A percentile compares a stretch with the other conserved stretches of the same genome.
These are phyloP conservation scores for Coniochaeta prunicola DNA, from an alignment of 2,329 filamentous ascomycete species.

Conservation along the genomic window DNA sequence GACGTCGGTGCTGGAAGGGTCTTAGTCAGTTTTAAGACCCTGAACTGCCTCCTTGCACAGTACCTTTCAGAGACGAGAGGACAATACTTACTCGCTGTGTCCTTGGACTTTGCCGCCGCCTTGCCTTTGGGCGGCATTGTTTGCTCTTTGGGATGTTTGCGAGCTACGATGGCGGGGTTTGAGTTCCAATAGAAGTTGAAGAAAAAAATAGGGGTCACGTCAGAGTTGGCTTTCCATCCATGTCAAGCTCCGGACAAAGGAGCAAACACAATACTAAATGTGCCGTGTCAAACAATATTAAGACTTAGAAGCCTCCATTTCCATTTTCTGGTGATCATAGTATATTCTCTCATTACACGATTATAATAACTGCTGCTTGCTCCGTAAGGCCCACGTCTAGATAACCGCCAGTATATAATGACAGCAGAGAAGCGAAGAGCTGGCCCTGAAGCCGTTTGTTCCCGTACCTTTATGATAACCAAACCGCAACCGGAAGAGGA, in stretches of 20 bases:
- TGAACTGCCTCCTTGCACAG: too few relatives aligned
- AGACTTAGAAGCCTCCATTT: not conserved
- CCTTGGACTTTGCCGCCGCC: slow-evolving; percentile 20
- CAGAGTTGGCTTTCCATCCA: not conserved
- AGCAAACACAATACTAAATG: not conserved
- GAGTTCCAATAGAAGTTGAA: not conserved
- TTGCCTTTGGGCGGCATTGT: slow-evolving; percentile 26
- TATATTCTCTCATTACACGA: not conserved
- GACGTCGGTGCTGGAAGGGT: not conserved
- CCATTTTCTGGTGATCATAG: not conserved
- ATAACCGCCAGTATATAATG: not conserved
- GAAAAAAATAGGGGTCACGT: not conserved
- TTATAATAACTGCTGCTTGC: not conserved
- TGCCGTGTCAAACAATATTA: not conserved
- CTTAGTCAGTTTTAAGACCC: too few relatives aligned
- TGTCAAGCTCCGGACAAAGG: not conserved
- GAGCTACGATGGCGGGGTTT: slow-evolving; percentile 3
- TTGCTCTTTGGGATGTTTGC: not conserved
- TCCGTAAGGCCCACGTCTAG: not conserved
- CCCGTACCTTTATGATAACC: not conserved
- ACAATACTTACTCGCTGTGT: slow-evolving; percentile 16
- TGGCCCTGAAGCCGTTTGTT: not conserved
- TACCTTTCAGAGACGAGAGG: not conserved
- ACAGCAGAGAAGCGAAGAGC: not conserved
- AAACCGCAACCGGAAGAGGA: not conserved